Conservation (phyloP, 495 filamentous ascomycete genomes). For the Hypoxylon trugodes region DNA sequence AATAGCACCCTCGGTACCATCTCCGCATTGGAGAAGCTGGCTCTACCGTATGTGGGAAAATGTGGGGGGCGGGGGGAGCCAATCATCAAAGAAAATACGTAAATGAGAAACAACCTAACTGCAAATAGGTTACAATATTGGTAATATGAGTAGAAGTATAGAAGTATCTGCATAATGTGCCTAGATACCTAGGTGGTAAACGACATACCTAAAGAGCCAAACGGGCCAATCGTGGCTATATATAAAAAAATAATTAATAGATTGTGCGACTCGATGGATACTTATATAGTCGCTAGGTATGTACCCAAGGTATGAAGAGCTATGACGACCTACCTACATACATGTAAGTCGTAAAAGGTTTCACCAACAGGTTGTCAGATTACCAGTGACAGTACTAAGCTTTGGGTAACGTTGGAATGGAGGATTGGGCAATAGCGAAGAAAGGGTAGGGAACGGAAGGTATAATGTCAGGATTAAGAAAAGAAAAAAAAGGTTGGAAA, state of each 20-base stretch:
- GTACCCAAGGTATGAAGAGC: neutral
- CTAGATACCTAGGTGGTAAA: neutral
- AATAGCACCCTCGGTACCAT: constrained; percentile 29
- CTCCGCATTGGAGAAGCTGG: constrained; percentile 46
- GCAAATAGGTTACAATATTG: constrained; percentile 28
- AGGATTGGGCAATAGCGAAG: too few species aligned
- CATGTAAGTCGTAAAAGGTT: too few species aligned
- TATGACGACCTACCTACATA: too few species aligned
- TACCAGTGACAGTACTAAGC: too few species aligned
- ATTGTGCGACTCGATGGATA: neutral
- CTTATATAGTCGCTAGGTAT: neutral
- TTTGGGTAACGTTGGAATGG: too few species aligned
- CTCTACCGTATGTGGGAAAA: constrained; percentile 30
- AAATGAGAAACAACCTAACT: constrained; percentile 14
- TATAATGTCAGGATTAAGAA: too few species aligned
- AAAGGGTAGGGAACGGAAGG: too few species aligned
- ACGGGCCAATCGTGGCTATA: neutral
- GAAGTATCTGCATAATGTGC: too few species aligned
- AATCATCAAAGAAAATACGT: constrained; percentile 22
- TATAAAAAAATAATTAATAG: neutral
- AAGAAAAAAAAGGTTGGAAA: too few species aligned
- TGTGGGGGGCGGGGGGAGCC: constrained; percentile 43
- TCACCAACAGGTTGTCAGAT: too few species aligned
- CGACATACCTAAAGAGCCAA: neutral
- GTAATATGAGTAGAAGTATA: too few species aligned